These are phyloP conservation scores for Calonectria crousiana DNA, from an alignment of 2,329 filamentous ascomycete species.

Conservation along the genomic window DNA sequence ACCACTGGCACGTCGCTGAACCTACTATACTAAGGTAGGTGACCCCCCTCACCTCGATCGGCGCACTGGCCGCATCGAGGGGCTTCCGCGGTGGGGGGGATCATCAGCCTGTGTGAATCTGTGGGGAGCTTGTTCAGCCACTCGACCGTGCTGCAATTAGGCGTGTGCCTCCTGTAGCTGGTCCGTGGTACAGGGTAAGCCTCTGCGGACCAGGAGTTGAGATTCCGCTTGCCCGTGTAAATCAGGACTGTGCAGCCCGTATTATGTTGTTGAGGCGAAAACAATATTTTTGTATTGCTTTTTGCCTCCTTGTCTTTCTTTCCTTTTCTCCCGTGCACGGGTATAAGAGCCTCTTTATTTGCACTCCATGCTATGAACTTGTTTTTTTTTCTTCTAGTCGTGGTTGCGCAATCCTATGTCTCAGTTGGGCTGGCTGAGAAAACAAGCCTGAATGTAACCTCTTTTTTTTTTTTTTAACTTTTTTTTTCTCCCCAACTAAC, in stretches of 20 bases:
- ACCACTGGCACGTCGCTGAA: conserved; percentile 13
- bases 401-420: neutral
- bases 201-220: neutral
- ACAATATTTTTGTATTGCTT: neutral
- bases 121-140: conserved; percentile 5
- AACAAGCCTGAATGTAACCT: neutral
- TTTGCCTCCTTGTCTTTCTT: neutral
- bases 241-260: neutral
- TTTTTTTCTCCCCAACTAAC: too few species aligned
- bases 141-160: neutral
- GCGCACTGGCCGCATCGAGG: neutral
- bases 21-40: neutral
- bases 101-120: neutral
- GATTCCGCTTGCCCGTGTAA: neutral
- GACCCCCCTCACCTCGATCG: neutral
- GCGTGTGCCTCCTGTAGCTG: neutral
- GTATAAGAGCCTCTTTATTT: neutral
- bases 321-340: neutral
- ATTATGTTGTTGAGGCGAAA: neutral
- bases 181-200: conserved; percentile 5
- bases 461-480: too few species aligned
- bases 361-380: neutral
- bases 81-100: neutral
- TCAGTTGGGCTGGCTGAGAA: neutral
- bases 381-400: neutral